Conservation (phyloP, 2,329 filamentous ascomycete species). For the Talaromyces sp. region DNA sequence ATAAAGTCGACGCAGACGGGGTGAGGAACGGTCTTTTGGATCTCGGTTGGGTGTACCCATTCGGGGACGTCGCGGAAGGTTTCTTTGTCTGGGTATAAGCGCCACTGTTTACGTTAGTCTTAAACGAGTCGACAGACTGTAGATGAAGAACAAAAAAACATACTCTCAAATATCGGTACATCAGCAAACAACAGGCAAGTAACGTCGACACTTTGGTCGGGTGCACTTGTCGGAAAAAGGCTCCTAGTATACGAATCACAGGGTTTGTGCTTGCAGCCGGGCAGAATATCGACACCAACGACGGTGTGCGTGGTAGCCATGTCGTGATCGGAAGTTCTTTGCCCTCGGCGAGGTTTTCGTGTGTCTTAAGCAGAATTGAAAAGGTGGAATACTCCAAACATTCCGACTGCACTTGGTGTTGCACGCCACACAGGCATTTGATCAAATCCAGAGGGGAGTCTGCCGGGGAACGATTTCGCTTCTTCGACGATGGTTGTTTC, state of each 20-base stretch:
- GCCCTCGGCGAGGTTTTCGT: neutral
- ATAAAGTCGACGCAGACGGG: neutral
- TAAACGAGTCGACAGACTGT: neutral
- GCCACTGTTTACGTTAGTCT: neutral
- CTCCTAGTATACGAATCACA: neutral
- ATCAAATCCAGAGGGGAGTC: neutral
- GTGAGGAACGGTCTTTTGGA: neutral
- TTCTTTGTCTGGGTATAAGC: neutral
- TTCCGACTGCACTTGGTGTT: neutral
- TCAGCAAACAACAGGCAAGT: neutral
- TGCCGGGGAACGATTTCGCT: neutral
- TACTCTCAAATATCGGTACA: neutral
- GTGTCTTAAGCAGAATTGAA: neutral
- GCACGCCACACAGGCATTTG: neutral
- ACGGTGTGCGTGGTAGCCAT: neutral
- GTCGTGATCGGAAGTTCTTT: neutral
- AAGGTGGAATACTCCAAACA: neutral
- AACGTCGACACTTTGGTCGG: neutral
- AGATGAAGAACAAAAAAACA: neutral
- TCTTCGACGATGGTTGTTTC: neutral
- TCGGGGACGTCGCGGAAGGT: neutral
- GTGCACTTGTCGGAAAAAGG: neutral
- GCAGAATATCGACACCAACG: neutral
- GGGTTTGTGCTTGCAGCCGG: neutral
- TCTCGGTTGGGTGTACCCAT: neutral